Evolutionary conservation across 1,284 basidiomycete species (phyloP).

Genomic region (Rugosomyces carneus): DNA sequence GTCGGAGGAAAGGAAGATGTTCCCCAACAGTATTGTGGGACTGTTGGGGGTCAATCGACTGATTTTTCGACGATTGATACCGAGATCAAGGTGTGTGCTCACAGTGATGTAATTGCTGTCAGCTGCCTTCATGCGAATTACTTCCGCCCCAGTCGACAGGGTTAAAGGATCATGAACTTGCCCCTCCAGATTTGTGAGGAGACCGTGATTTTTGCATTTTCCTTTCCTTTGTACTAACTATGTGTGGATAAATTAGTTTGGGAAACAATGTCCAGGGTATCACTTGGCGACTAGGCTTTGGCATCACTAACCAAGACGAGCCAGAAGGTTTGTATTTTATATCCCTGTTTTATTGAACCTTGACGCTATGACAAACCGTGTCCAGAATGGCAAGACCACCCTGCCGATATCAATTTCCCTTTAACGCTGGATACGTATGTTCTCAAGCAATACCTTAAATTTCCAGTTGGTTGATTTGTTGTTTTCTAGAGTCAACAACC

Average conservation of each 20-base stretch:
- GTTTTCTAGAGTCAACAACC: conserved; percentile 37
- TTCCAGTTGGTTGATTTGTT: background rate
- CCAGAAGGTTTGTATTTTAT: conserved; percentile 42
- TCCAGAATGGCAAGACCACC: conserved; percentile 55
- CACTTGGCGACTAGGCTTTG: conserved; percentile 58
- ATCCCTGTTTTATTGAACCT: background rate
- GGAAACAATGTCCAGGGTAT: conserved; percentile 52
- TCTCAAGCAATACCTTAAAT: background rate
- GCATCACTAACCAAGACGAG: conserved; percentile 41
- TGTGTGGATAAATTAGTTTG: conserved; percentile 24
- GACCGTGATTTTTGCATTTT: background rate
- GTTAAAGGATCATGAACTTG: conserved; percentile 50
- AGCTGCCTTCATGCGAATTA: background rate
- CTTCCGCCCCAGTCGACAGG: conserved; percentile 32
- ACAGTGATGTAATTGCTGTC: background rate
- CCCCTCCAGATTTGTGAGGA: conserved; percentile 55
- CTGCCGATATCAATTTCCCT: conserved; percentile 45
- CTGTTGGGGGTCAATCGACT: conserved; percentile 54
- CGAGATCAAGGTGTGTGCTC: conserved; percentile 43
- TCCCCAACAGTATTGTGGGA: conserved; percentile 54
- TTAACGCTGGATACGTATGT: conserved; percentile 44
- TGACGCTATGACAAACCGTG: conserved; percentile 2
- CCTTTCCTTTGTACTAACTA: background rate
- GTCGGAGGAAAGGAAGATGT: conserved; percentile 45
- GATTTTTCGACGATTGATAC: conserved; percentile 52